phyloP scores from a whole-genome alignment of 345 rosid genomes.

The Gossypium herbaceum region DNA sequence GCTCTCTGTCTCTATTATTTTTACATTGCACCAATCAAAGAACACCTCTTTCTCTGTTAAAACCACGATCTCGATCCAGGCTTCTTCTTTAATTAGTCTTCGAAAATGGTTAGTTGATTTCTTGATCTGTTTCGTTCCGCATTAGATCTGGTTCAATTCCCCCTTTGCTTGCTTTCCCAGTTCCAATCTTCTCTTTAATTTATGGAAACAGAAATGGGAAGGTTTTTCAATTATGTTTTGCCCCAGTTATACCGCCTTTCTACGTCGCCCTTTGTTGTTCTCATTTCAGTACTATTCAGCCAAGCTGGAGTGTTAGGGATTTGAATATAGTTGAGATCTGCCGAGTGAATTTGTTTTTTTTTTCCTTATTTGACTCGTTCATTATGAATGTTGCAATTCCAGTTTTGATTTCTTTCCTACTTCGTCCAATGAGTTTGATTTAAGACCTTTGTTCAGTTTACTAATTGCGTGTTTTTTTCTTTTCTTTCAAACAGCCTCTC shows the following conservation, averaged over 20 bases:
- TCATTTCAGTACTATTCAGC: not conserved
- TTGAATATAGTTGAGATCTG: slow-evolving; percentile 21
- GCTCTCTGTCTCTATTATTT: not conserved
- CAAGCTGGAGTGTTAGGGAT: not conserved
- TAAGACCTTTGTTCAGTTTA: slow-evolving; percentile 9
- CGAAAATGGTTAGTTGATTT: slow-evolving; percentile 18
- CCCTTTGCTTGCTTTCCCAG: not conserved
- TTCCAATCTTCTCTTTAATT: not conserved
- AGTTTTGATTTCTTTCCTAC: not conserved
- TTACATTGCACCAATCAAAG: not conserved
- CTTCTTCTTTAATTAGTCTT: slow-evolving; percentile 3
- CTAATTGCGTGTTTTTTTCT: slow-evolving; percentile 20
- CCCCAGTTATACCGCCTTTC: not conserved
- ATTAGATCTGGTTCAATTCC: slow-evolving; percentile 21
- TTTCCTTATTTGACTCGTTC: not conserved
- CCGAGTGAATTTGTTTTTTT: not conserved
- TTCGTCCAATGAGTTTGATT: not conserved
- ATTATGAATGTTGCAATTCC: not conserved
- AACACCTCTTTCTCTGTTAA: not conserved
- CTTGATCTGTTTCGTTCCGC: slow-evolving; percentile 8
- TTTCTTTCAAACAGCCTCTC: slow-evolving; percentile 39
- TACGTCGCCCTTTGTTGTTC: not conserved
- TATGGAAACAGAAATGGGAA: not conserved
- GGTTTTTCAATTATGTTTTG: not conserved
- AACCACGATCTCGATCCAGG: slow-evolving; percentile 10